A percentile compares a stretch with the other conserved stretches of the same genome.
Conservation (phyloP, 345 rosid genomes). For the Brassica cretica region DNA sequence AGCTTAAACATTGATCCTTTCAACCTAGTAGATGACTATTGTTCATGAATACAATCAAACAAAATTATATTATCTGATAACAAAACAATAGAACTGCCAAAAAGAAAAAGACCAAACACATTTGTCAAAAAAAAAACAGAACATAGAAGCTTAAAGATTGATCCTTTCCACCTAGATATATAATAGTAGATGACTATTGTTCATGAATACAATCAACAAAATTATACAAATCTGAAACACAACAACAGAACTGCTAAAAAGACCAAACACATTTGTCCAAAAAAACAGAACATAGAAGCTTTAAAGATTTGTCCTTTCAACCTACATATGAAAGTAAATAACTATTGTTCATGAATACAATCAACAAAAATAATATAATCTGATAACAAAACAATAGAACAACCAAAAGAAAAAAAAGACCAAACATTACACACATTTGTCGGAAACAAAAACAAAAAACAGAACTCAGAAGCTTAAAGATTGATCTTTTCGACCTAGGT, state of each 20-base stretch:
- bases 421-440: slow-evolving; percentile 2
- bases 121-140: background rate
- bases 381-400: background rate
- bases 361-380: slow-evolving; percentile 8
- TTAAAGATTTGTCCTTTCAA: background rate
- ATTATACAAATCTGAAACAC: background rate
- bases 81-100: background rate
- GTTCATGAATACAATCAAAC: slow-evolving; percentile 19
- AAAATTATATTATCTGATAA: too few species aligned
- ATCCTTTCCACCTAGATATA: background rate
- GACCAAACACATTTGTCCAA: slow-evolving; percentile 9
- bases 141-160: background rate
- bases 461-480: background rate
- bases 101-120: slow-evolving; percentile 14
- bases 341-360: slow-evolving; percentile 9
- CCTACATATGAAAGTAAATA: background rate
- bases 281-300: background rate
- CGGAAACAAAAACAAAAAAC: background rate
- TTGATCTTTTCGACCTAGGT: background rate
- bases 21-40: background rate
- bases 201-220: slow-evolving; percentile 17
- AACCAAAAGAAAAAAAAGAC: background rate
- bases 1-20: background rate
- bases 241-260: too few species aligned
- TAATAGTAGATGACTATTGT: background rate